Conservation (phyloP, 352 stramenopile species). For the Globisporangium ultimum region DNA sequence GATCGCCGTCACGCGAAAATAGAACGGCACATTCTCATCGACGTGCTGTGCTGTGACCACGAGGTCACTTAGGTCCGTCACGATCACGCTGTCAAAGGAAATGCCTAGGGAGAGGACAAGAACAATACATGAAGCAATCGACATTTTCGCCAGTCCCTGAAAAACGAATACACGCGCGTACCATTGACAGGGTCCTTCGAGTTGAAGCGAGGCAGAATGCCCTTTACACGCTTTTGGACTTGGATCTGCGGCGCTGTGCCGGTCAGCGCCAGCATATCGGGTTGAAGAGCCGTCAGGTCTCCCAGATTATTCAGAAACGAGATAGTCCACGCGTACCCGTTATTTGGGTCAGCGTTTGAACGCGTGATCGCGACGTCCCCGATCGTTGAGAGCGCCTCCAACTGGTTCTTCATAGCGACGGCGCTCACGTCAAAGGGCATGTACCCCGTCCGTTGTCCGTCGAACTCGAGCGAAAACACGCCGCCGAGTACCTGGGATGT, state of each 20-base stretch:
- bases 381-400: constrained; percentile 90
- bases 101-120: constrained; percentile 29
- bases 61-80: constrained; percentile 89
- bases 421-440: constrained; percentile 88
- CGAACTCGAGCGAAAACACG: constrained; percentile 88
- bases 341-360: constrained; percentile 87
- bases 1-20: constrained; percentile 91
- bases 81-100: constrained; percentile 81
- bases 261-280: constrained; percentile 83
- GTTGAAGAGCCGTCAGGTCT: constrained; percentile 66
- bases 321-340: constrained; percentile 91
- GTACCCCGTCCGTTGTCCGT: constrained; percentile 88
- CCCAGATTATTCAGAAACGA: constrained; percentile 92
- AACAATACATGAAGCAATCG: background rate
- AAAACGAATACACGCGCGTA: constrained; percentile 11
- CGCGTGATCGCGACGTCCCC: constrained; percentile 85
- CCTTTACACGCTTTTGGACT: constrained; percentile 70
- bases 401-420: constrained; percentile 82
- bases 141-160: background rate
- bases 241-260: constrained; percentile 85
- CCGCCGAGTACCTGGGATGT: constrained; percentile 59
- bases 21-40: constrained; percentile 94
- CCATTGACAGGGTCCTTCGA: constrained; percentile 78
- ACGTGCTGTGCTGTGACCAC: constrained; percentile 78
- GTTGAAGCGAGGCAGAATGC: constrained; percentile 90